phyloP scores from a whole-genome alignment of 2,329 filamentous ascomycete species.

The Byssochlamys sp. region DNA sequence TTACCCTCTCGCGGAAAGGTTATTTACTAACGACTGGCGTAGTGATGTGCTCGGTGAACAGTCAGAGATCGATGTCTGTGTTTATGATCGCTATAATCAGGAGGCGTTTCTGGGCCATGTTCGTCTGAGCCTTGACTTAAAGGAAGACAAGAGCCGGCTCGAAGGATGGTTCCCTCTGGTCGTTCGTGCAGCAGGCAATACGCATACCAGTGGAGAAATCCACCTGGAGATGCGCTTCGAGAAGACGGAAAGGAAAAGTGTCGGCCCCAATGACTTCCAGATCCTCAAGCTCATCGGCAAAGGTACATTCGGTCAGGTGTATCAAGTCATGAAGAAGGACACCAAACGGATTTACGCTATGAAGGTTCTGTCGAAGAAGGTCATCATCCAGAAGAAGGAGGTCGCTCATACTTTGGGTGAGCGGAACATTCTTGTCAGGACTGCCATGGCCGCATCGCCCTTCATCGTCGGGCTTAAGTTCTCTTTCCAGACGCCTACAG shows the following conservation, averaged over 20 bases:
- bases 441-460: constrained; percentile 86
- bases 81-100: constrained; percentile 76
- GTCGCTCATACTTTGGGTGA: constrained; percentile 95
- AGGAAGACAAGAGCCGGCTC: constrained; percentile 60
- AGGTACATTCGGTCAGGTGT: constrained; percentile 95
- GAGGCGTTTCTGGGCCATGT: constrained; percentile 90
- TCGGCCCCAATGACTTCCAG: constrained; percentile 89
- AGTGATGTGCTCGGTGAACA: constrained; percentile 91
- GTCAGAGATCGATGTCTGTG: constrained; percentile 80
- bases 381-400: constrained; percentile 99
- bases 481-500: constrained; percentile 93
- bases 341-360: constrained; percentile 94
- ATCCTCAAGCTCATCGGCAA: constrained; percentile 95
- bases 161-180: constrained; percentile 78
- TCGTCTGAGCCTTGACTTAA: constrained; percentile 62
- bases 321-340: constrained; percentile 95
- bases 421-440: constrained; percentile 91
- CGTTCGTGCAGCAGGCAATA: constrained; percentile 69
- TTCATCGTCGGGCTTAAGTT: constrained; percentile 98
- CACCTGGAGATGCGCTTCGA: constrained; percentile 80
- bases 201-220: constrained; percentile 72
- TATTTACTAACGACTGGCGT: constrained; percentile 17
- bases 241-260: constrained; percentile 77
- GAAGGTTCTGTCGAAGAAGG: constrained; percentile 98
- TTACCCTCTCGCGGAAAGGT: background rate